Evolutionary conservation across 257 asterid genomes (phyloP), one percentile per base, ranked within the genome.

Genomic region (Capsicum baccatum): DNA sequence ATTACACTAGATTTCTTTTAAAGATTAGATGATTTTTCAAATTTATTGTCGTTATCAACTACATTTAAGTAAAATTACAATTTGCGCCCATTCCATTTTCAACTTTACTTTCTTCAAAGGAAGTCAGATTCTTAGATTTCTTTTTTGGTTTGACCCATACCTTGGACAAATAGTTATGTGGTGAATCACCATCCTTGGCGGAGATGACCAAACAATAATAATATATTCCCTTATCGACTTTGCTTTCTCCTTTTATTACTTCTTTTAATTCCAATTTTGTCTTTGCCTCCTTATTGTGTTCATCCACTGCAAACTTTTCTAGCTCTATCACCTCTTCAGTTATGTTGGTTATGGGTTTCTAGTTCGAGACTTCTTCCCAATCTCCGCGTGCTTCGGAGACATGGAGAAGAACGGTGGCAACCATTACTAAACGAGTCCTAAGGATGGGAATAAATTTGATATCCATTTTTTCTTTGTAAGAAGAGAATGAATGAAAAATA

Each of bases 21-120:
- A 17, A 58, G 63, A 58, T 14, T 4, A 55, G n/a, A 37, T 37
- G 4, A 2, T 37, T 37, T 4, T 55, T 16, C 17, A 58, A 0
- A 58, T 59, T 8, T 1, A 17, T 8, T 17, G 66, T 59, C n/a
- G 8, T 17, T 8, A 60, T 58, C n/a, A 59, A 59, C 33, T 59
- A 59, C 17, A 59, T 37, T 60, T 10, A 8, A 60, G n/a, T 60
- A 60, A 68, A 37, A 68, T 2, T 37, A 14, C 19, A 64, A 1
- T 6, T n/a, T n/a, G 19, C 5, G 21, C 0, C 0, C 0, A n/a
- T 17, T 60, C 0, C 35, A 0, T n/a, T n/a, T 60, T n/a, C 9
- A 8, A n/a, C 9, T n/a, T n/a, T 60, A 60, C 67, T 8, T n/a
- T 60, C 67, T n/a, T 60, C 67, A 1, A 60, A 60, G 21, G 13